Evolutionary conservation across 75 land plant genomes (phyloP).

Genomic region (Chamaecyparis obtusa): DNA sequence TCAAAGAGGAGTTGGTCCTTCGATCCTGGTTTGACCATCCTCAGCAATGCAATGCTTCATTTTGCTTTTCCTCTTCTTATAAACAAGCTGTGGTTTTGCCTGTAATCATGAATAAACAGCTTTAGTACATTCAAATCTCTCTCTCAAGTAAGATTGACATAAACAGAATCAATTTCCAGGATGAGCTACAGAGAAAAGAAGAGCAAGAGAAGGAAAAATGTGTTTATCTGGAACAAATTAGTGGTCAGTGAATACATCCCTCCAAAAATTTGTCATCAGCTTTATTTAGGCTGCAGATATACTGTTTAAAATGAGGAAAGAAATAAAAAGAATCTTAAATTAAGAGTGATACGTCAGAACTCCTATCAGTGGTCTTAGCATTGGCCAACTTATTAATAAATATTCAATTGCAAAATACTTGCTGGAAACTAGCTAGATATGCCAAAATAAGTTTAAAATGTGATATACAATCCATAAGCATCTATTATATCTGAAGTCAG

Average conservation of each 20-base stretch:
- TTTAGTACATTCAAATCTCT: not conserved
- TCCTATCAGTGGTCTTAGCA: not conserved
- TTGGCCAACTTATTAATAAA: not conserved
- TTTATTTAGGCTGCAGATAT: not conserved
- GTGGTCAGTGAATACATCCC: not conserved
- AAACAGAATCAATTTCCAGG: not conserved
- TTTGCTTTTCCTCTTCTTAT: conserved; percentile 9
- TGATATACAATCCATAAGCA: not conserved
- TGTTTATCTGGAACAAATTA: not conserved
- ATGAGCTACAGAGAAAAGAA: not conserved
- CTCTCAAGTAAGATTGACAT: not conserved
- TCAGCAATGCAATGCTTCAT: conserved; percentile 7
- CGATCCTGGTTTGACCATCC: not conserved
- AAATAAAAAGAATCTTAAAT: not conserved
- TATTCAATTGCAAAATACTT: not conserved
- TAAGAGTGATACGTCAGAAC: not conserved
- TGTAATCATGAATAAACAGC: not conserved
- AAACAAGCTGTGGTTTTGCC: conserved; percentile 4
- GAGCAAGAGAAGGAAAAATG: not conserved
- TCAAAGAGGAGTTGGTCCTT: not conserved
- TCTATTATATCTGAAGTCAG: not conserved
- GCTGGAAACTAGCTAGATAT: not conserved
- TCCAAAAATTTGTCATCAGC: not conserved
- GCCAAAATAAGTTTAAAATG: not conserved
- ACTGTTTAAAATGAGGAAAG: not conserved